Evolutionary conservation across 73 alveolate genomes (phyloP), one percentile per base, ranked within the genome.

Genomic region (Breviolum minutum): DNA sequence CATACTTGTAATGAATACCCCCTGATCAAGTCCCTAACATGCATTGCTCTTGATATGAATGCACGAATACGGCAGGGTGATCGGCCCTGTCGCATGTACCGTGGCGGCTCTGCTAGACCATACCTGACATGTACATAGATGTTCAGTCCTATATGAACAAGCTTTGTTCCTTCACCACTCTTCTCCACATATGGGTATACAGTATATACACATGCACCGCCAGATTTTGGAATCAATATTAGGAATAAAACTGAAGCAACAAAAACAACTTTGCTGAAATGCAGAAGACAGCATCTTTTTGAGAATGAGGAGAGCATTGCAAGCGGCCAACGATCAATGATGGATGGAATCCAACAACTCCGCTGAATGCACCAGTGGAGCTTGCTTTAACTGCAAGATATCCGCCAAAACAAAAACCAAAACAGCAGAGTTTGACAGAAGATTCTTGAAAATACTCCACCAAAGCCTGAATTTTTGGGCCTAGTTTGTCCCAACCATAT

Each of bases 261-360:
- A 71, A 26, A 16, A 24, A 26, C 24, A 71, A 71, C 82, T 24
- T 27, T 24, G 24, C 24, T 8, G 27, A 11, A 14, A 77, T 8
- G 17, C 87, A 40, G 69, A 80, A 17, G 22, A 24, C 6, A 13
- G 94, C 14, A 62, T 77, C 86, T 26, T 22, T 68, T 68, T 89
- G 64, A 13, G 40, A 60, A 61, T 48, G 96, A 17, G 86, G 86
- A 13, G 73, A 61, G n/a, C 93, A 84, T 22, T 84, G 93, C 93
- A 84, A 20, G 0, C 76, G 40, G 70, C 87, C 88, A 29, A 90
- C 97, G 14, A 90, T 62, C 74, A 71, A 68, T 22, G 97, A 90
- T 32, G 97, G 97, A 29, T 90, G 97, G 97, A 90, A 90, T 10
- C 88, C 97, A 22, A 90, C 97, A 17, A 22, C 97, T 54, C 88